Conservation (phyloP, 225 moss, liverwort and hornwort genomes). For the Pseudisothecium myosuroides region DNA sequence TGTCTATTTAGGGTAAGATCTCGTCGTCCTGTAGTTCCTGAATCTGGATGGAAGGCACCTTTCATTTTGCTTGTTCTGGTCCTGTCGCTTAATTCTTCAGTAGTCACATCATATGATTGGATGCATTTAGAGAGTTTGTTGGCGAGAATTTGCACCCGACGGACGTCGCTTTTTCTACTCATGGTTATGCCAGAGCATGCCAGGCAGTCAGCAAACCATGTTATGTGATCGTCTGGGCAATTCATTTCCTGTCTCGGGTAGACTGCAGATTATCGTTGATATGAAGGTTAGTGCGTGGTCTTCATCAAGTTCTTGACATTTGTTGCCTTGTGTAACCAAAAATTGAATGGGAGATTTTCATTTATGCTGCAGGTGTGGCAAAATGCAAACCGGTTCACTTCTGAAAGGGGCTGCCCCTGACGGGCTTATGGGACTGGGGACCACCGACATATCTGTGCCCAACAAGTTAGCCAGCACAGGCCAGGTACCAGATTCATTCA, state of each 20-base stretch:
- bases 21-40: too few relatives aligned
- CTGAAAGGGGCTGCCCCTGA: constrained; percentile 62
- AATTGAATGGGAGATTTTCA: neutral
- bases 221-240: neutral
- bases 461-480: constrained; percentile 57
- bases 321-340: neutral
- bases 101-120: neutral
- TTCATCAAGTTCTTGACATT: neutral
- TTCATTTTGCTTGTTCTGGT: neutral
- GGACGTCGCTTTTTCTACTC: neutral
- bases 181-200: neutral
- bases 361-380: constrained; percentile 47
- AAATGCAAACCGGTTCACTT: constrained; percentile 72
- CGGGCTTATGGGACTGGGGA: constrained; percentile 76
- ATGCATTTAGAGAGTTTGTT: neutral
- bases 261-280: neutral
- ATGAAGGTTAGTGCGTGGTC: neutral
- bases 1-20: constrained; percentile 54
- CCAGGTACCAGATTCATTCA: constrained; percentile 61
- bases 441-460: constrained; percentile 48
- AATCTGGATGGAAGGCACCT: neutral
- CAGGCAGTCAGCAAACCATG: neutral
- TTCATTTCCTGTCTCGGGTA: neutral
- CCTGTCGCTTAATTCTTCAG: neutral
- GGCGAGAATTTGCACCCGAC: neutral